Percentiles rank a stretch among this genome's conserved stretches.
Conservation (phyloP, 1,139 yeast genomes). For the Hansenula sp. region DNA sequence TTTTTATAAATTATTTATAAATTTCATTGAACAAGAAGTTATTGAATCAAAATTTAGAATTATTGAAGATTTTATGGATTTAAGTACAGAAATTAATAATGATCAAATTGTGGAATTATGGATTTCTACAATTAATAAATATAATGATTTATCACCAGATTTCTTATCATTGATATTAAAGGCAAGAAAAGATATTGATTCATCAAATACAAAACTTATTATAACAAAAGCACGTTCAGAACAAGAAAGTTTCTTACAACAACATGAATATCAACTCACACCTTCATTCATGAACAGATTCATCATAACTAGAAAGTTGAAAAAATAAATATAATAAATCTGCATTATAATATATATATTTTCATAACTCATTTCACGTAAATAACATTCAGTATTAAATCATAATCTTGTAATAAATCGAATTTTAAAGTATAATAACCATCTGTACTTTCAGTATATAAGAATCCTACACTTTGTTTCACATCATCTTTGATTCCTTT, state of each 20-base stretch:
- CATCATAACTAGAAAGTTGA: background rate
- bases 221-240: constrained; percentile 17
- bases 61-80: constrained; percentile 69
- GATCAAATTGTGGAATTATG: constrained; percentile 53
- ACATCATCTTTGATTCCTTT: constrained; percentile 5
- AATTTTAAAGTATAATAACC: constrained; percentile 6
- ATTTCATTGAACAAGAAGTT: constrained; percentile 40
- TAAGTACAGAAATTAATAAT: constrained; percentile 52
- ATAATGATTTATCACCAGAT: constrained; percentile 62
- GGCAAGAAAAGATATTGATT: constrained; percentile 34
- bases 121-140: constrained; percentile 52
- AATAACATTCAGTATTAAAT: constrained; percentile 6
- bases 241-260: constrained; percentile 7
- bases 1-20: constrained; percentile 58
- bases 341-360: background rate
- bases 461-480: constrained; percentile 6
- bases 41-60: constrained; percentile 52
- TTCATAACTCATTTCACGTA: constrained; percentile 10
- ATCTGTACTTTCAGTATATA: constrained; percentile 9
- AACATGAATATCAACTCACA: constrained; percentile 7
- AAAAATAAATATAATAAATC: background rate
- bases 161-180: constrained; percentile 50
- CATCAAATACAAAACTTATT: constrained; percentile 22
- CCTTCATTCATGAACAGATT: constrained; percentile 16
- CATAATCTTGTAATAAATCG: constrained; percentile 1